phyloP scores from a whole-genome alignment of 2,329 filamentous ascomycete species.

The Colletotrichum melonis region DNA sequence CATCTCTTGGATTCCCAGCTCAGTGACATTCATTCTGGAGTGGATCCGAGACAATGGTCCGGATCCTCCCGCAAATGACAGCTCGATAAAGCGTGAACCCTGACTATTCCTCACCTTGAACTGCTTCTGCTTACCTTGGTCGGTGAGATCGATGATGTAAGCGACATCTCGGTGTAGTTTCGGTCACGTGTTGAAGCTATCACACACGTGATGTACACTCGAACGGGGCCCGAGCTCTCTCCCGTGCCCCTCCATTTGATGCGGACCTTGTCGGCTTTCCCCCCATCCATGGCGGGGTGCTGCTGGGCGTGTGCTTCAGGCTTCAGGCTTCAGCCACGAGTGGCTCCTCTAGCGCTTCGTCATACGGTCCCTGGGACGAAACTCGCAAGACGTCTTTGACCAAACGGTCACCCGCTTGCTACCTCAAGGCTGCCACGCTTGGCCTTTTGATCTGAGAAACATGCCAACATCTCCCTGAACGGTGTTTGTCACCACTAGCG shows the following conservation, averaged over 20 bases:
- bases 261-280: slow-evolving; percentile 23
- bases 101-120: not conserved
- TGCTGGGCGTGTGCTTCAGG: not conserved
- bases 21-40: not conserved
- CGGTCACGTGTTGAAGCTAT: not conserved
- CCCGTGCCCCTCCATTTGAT: slow-evolving; percentile 23
- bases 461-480: slow-evolving; percentile 25
- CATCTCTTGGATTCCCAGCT: not conserved
- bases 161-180: fast-evolving
- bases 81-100: not conserved
- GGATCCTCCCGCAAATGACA: slow-evolving; percentile 10
- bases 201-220: not conserved
- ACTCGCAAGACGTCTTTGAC: slow-evolving; percentile 26
- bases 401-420: slow-evolving; percentile 7
- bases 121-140: no score
- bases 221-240: slow-evolving; percentile 11
- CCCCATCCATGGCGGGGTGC: slow-evolving; percentile 27
- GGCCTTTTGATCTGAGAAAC: slow-evolving; percentile 3
- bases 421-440: slow-evolving; percentile 29
- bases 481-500: slow-evolving; percentile 20
- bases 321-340: slow-evolving; percentile 26
- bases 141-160: no score
- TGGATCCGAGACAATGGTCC: not conserved
- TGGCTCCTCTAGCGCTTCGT: slow-evolving; percentile 34
- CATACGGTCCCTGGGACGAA: slow-evolving; percentile 31